These are phyloP conservation scores for Cenchrus fungigraminus DNA, from an alignment of 176 grass and related monocot species.

Conservation along the genomic window DNA sequence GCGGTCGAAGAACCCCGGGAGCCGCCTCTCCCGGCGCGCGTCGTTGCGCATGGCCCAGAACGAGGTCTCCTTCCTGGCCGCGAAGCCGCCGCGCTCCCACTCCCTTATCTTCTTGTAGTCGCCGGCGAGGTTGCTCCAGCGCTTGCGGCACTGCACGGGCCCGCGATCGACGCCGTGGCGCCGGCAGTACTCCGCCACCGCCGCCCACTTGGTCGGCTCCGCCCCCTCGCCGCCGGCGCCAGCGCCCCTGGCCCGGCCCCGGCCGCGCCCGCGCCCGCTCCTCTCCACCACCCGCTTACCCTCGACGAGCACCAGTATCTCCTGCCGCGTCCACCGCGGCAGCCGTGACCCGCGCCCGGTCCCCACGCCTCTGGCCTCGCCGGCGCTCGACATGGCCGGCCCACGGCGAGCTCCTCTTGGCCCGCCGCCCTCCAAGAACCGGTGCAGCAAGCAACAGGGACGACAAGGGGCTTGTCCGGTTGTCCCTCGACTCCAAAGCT, in stretches of 20 bases:
- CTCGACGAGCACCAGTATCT: slow-evolving; percentile 96
- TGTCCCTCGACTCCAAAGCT: background rate
- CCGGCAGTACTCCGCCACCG: slow-evolving; percentile 83
- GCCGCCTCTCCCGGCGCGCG: slow-evolving; percentile 68
- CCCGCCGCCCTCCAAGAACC: background rate
- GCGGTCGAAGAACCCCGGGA: slow-evolving; percentile 95
- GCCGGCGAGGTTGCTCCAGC: slow-evolving; percentile 96
- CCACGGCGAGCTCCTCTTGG: background rate
- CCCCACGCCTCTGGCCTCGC: background rate
- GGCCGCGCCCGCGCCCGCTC: slow-evolving; percentile 62
- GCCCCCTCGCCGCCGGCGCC: background rate
- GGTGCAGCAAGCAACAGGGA: slow-evolving; percentile 26
- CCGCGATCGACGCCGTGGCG: slow-evolving; percentile 84
- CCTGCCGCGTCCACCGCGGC: slow-evolving; percentile 94
- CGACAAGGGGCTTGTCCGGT: background rate
- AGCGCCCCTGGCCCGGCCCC: slow-evolving; percentile 3
- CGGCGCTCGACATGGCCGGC: slow-evolving; percentile 42
- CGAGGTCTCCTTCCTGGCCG: slow-evolving; percentile 47
- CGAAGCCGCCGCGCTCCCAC: slow-evolving; percentile 63
- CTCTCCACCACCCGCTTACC: slow-evolving; percentile 87
- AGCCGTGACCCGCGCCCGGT: slow-evolving; percentile 60
- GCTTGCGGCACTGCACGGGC: slow-evolving; percentile 90
- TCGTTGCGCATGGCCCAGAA: slow-evolving; percentile 98
- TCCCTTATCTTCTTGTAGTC: slow-evolving; percentile 99
- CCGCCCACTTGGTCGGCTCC: slow-evolving; percentile 94